Evolutionary conservation across 2,329 filamentous ascomycete species (phyloP), one percentile per base, ranked within the genome.

Genomic region (Gyromitra esculenta): DNA sequence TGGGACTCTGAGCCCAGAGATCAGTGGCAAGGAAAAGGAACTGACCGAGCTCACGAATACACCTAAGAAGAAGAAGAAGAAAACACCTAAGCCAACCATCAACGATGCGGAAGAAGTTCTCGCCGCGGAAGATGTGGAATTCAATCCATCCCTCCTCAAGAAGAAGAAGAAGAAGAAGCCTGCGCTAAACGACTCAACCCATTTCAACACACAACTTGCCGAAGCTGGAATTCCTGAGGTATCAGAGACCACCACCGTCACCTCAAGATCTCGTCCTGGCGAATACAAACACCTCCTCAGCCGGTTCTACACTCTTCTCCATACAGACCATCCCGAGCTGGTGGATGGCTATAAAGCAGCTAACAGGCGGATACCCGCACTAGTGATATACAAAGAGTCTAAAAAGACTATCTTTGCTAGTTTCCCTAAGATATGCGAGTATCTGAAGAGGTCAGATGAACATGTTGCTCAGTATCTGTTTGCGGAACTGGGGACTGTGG

Each of bases 341-440:
- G 91, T 94, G 79, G 91, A 92, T 79, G 92, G 90, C 83, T 93
- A 93, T 80, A 75, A 73, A 9, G 90, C 91, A 82, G 95, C 93
- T 88, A 96, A 92, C 85, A 98, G 98, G 90, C 97, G 97, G 90
- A 98, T 99, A 81, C 96, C 95, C 67, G 96, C 96, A 68, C 96
- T 96, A 67, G 95, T 98, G 87, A 97, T 95, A 87, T 90, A 97
- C 83, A 94, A 96, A 87, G 96, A 99, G 93, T 98, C 98, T 90
- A 96, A 97, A 89, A 97, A 97, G 91, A 98, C 96, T 78, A 97
- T 98, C 83, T 98, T 98, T 83, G 95, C 94, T 87, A 99, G 98
- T 87, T 96, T 98, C 83, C 90, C 93, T 84, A 96, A 98, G 84
- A 97, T 98, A 82, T 97, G 93, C 89, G 97, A 97, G 88, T 90